Base-by-base conservation (phyloP, 129 eudicot species). In the Ambrosia artemisiifolia region DNA sequence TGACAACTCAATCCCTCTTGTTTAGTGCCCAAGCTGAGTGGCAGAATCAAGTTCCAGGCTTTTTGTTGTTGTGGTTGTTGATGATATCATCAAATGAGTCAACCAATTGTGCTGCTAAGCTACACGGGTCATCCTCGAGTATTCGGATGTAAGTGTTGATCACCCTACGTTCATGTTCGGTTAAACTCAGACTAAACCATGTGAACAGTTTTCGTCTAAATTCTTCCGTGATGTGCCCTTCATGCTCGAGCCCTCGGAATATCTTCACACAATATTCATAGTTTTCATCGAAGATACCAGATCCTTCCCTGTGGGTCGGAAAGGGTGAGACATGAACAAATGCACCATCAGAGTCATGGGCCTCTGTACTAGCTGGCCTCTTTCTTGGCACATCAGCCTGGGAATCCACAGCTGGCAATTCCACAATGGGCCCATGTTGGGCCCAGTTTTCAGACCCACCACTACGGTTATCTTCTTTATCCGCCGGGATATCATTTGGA, bases 111-210 rank as follows among this genome's bases (percentile, higher is more conserved):
- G 84, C 96, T 3, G 92, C 95, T 73, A 93, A 89, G 77, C 96
- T 89, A 76, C 74, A 63, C 8, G 92, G 98, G 69, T 93, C 98
- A 59, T 93, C 92, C n/a, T 73, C 53, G 2, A 93, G 75, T 7
- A 92, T 80, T 44, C 74, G 95, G 49, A 93, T 87, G 48, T 75
- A 92, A 5, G 98, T 87, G 80, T 89, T 81, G 13, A 92, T 95
- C 71, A 92, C 98, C 59, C 92, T 84, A 3, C 95, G 85, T 63
- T 92, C 96, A 73, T 92, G 92, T 70, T 85, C 95, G 1, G 87
- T 92, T 38, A 96, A 92, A 56, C 95, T 78, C 75, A 92, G 80
- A 67, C 98, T 89, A 66, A 87, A 89, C 98, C 98, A 92, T 5
- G 96, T 92, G 33, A 92, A 78, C 72, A 92, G 59, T 35, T 85